These are phyloP conservation scores for Lineolata rhizophorae DNA, from an alignment of 495 filamentous ascomycete genomes.

Conservation along the genomic window DNA sequence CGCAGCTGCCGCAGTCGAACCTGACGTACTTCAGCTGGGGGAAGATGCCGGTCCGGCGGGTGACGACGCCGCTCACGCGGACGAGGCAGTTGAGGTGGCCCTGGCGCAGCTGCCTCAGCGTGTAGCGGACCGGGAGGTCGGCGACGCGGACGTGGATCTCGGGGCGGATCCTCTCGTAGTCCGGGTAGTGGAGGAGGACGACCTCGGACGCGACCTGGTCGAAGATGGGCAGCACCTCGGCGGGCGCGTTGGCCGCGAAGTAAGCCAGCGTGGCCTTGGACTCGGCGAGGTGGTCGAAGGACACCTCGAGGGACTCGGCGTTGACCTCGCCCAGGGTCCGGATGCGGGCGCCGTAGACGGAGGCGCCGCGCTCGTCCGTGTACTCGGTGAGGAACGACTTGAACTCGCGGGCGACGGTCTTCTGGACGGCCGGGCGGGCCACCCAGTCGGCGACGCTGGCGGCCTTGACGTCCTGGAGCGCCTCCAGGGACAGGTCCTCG, in stretches of 20 bases:
- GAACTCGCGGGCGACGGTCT: conserved; percentile 89
- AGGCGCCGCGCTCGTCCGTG: conserved; percentile 64
- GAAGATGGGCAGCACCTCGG: conserved; percentile 86
- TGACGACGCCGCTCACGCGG: conserved; percentile 86
- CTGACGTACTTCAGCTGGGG: conserved; percentile 96
- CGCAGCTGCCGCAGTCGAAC: conserved; percentile 90
- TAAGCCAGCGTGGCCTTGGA: conserved; percentile 94
- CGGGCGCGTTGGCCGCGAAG: conserved; percentile 88
- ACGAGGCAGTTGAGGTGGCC: conserved; percentile 93
- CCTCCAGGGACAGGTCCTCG: conserved; percentile 80
- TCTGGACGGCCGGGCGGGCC: conserved; percentile 68
- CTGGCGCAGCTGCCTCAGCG: conserved; percentile 90
- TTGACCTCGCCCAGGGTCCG: conserved; percentile 90
- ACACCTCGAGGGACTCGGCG: conserved; percentile 87
- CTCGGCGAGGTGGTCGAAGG: conserved; percentile 72
- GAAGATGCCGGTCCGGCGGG: conserved; percentile 90
- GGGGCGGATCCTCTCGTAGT: conserved; percentile 92
- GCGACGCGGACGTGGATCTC: conserved; percentile 97
- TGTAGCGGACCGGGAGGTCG: conserved; percentile 84
- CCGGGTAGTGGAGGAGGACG: conserved; percentile 82
- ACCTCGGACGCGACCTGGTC: conserved; percentile 94
- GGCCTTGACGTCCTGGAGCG: conserved; percentile 82
- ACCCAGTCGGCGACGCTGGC: conserved; percentile 84
- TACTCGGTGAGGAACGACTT: conserved; percentile 94
- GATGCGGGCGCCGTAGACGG: conserved; percentile 85